Percentiles rank a stretch among this genome's conserved stretches.
These are phyloP conservation scores for Byssoonygena ceratinophila DNA, from an alignment of 2,329 filamentous ascomycete genomes.

Conservation along the genomic window DNA sequence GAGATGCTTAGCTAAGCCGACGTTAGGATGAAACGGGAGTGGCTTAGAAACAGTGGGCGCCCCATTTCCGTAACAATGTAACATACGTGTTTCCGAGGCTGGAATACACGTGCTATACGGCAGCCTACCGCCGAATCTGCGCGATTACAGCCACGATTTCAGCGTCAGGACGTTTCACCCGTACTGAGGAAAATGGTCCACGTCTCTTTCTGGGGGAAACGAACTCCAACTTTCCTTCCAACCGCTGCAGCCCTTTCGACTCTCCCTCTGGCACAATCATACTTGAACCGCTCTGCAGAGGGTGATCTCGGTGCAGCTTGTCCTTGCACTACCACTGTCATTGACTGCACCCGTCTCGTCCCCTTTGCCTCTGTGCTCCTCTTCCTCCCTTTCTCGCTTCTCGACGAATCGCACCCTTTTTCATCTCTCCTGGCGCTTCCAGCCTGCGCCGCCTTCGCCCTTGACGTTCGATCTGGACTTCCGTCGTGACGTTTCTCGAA, in stretches of 20 bases:
- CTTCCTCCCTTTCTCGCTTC: conserved; percentile 20
- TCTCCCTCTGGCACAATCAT: conserved; percentile 15
- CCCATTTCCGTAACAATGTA: background rate
- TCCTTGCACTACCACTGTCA: background rate
- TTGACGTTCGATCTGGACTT: background rate
- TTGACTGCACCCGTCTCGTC: conserved; percentile 7
- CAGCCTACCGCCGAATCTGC: too few relatives aligned
- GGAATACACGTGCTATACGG: background rate
- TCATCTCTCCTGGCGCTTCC: background rate
- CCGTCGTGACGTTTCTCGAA: background rate
- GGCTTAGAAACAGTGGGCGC: conserved; percentile 2
- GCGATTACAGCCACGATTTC: background rate
- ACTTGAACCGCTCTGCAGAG: conserved; percentile 11
- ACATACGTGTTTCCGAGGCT: background rate
- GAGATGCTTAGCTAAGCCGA: conserved; percentile 1
- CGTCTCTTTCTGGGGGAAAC: conserved; percentile 3
- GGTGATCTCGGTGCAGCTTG: conserved; percentile 2
- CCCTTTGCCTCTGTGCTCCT: conserved; percentile 1
- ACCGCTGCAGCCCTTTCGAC: conserved; percentile 8
- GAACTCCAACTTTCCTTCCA: conserved; percentile 1
- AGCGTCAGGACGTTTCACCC: background rate
- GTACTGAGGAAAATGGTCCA: background rate
- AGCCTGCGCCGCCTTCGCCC: conserved; percentile 3
- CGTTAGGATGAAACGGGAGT: conserved; percentile 5
- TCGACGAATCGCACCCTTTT: background rate